Base-by-base conservation (phyloP, 805 yeast species). In the Saccharomycopsis schoenii region DNA sequence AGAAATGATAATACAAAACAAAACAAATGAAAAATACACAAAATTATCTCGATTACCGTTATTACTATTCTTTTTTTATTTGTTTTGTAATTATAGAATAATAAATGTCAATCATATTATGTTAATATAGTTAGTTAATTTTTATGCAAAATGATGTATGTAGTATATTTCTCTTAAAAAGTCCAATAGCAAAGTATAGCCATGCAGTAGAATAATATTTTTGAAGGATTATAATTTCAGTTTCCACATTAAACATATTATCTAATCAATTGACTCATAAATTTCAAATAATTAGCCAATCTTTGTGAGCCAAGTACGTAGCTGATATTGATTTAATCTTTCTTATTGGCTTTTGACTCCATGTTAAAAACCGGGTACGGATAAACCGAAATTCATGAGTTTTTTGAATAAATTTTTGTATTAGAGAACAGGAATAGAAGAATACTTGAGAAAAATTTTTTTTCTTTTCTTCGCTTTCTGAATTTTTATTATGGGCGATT, bases 81-180 rank as follows among this genome's bases (percentile, higher is more conserved):
- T 47, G 34, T 47, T 47, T 47, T 47, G 52, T 47, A 21, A 47
- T 47, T 47, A 47, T 47, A 47, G 52, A 47, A 47, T 47, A 47
- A 47, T 47, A 47, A 47, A 47, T 47, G 52, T 47, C 50, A 47
- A 47, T 47, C 52, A 47, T 21, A 47, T 24, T 21, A 47, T 47
- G 25, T 47, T 47, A 42, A 42, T 17, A 42, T n/a, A 42, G 25
- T 42, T 17, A 29, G n/a, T n/a, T n/a, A n/a, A n/a, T n/a, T n/a
- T n/a, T n/a, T n/a, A n/a, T n/a, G n/a, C 6, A 29, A 29, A 29
- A 4, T 6, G 34, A 29, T 29, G 34, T 29, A 6, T 4, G 34
- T 4, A 29, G 6, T 29, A 37, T 37, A 37, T 4, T 9, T 37
- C 41, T 37, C 34, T 6, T 29, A 29, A 29, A 29, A 29, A 29